Percentiles rank a stretch among this genome's conserved stretches.
phyloP scores from a whole-genome alignment of 768 basidiomycete genomes.

The Mycena galericulata region DNA sequence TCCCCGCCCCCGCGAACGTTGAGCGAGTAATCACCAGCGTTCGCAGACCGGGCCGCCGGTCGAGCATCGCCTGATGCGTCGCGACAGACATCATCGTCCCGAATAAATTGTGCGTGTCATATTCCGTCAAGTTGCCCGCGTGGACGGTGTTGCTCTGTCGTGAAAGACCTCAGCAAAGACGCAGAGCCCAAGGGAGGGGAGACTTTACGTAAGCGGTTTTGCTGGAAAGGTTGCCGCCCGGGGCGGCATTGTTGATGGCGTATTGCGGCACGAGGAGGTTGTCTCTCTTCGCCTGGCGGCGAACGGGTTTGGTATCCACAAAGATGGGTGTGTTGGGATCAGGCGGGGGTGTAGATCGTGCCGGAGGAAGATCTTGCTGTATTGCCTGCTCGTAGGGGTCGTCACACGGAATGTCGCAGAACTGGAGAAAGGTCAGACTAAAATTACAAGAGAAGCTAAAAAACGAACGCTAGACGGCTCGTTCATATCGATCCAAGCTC shows the following conservation, averaged over 20 bases:
- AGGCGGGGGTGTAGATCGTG: conserved; percentile 62
- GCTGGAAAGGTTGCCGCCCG: conserved; percentile 59
- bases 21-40: conserved; percentile 80
- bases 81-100: conserved; percentile 79
- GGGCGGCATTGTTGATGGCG: conserved; percentile 67
- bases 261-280: conserved; percentile 67
- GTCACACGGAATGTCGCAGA: conserved; percentile 71
- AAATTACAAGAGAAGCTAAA: not conserved
- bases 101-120: conserved; percentile 75
- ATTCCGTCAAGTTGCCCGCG: conserved; percentile 68
- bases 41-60: conserved; percentile 69
- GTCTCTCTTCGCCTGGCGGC: conserved; percentile 41
- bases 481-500: conserved; percentile 84
- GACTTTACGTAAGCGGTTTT: conserved; percentile 65
- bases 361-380: conserved; percentile 65
- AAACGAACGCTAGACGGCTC: conserved; percentile 71
- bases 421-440: conserved; percentile 50
- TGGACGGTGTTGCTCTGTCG: conserved; percentile 58
- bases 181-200: not conserved
- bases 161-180: conserved; percentile 27
- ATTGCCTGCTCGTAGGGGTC: conserved; percentile 71
- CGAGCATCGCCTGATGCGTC: conserved; percentile 71
- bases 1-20: conserved; percentile 77
- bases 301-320: conserved; percentile 35
- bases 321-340: conserved; percentile 67